Percentiles rank a stretch among this genome's conserved stretches.
phyloP scores from a whole-genome alignment of 345 rosid species.

The Nasturtium officinale region DNA sequence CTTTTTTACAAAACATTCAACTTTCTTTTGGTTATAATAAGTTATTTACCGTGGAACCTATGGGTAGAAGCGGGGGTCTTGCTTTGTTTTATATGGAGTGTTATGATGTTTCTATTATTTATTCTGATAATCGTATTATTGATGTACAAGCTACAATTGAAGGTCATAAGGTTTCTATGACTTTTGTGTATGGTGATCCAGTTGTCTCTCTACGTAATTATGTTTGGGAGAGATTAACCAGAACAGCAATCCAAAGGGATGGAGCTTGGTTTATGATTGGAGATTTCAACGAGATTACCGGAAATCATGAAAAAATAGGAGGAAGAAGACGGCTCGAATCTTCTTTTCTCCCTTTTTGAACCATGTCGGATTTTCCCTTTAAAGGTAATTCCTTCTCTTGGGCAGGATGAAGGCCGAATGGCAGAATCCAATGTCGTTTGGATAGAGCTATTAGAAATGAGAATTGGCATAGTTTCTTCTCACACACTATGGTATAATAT shows the following conservation, averaged over 20 bases:
- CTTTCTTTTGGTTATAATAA: not conserved
- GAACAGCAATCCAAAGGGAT: not conserved
- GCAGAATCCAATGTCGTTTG: too few species aligned
- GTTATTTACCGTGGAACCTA: not conserved
- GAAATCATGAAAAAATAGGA: not conserved
- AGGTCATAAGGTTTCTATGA: not conserved
- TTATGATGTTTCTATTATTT: not conserved
- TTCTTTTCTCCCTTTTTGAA: too few species aligned
- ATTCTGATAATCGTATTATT: not conserved
- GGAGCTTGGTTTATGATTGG: not conserved
- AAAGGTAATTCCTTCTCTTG: too few species aligned
- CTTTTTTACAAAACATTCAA: not conserved
- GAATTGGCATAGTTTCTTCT: too few species aligned
- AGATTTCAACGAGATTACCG: not conserved
- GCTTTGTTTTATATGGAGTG: not conserved
- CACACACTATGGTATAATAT: too few species aligned
- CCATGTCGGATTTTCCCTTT: too few species aligned
- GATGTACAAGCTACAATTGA: not conserved
- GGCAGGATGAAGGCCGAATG: too few species aligned
- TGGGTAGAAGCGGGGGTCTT: not conserved
- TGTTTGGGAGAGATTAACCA: not conserved
- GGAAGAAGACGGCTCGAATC: not conserved
- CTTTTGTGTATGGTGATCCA: not conserved
- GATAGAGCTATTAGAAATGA: too few species aligned
- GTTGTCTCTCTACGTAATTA: not conserved